Conservation (phyloP, 768 basidiomycete genomes). For the Auriscalpium microsporum region DNA sequence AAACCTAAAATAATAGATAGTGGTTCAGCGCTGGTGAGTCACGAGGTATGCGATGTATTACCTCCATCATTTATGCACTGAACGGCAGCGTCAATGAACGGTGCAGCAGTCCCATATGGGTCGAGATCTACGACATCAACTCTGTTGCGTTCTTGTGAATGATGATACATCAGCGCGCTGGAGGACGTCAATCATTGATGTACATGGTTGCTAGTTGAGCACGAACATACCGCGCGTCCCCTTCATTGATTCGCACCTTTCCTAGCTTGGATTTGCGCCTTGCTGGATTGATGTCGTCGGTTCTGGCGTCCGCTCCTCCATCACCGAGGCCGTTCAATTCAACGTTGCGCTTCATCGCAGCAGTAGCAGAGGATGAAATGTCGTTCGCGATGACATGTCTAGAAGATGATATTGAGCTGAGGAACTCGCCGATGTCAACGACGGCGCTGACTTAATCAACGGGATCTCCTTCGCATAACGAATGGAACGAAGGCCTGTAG, state of each 20-base stretch:
- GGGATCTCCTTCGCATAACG: constrained; percentile 98
- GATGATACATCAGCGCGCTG: constrained; percentile 86
- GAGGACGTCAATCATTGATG: not conserved
- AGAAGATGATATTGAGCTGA: not conserved
- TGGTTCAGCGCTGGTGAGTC: not conserved
- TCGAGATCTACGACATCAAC: constrained; percentile 98
- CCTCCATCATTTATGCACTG: constrained; percentile 86
- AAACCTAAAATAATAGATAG: constrained; percentile 44
- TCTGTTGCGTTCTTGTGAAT: constrained; percentile 59
- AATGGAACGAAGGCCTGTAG: constrained; percentile 91
- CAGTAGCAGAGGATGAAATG: constrained; percentile 71
- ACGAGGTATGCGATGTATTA: constrained; percentile 19
- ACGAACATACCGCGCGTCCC: constrained; percentile 77
- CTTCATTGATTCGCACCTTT: constrained; percentile 79
- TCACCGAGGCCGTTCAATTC: constrained; percentile 66
- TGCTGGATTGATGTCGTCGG: constrained; percentile 1
- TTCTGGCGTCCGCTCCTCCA: constrained; percentile 10
- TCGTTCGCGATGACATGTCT: constrained; percentile 96
- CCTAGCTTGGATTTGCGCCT: constrained; percentile 21
- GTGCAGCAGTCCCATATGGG: constrained; percentile 95
- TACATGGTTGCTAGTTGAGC: not conserved
- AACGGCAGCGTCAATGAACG: constrained; percentile 92
- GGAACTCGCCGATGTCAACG: not conserved
- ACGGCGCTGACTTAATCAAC: constrained; percentile 57
- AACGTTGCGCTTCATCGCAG: constrained; percentile 81